phyloP scores from a whole-genome alignment of 768 basidiomycete genomes.

The Tricholoma terreum region DNA sequence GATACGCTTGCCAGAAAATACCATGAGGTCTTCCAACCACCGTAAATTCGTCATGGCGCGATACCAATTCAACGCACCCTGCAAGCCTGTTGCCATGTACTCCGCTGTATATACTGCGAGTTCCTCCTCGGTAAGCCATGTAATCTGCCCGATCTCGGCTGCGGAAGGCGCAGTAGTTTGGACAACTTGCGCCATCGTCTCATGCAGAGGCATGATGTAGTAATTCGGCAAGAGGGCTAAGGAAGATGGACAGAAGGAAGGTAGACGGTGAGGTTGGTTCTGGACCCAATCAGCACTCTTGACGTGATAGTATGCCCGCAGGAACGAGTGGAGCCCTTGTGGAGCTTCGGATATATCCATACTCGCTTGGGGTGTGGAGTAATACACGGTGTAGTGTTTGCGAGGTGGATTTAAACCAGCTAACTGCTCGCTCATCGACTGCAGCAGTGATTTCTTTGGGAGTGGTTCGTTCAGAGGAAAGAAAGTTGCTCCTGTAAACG shows the following conservation, averaged over 20 bases:
- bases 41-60: constrained; percentile 36
- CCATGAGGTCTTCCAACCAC: constrained; percentile 37
- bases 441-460: constrained; percentile 11
- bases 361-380: constrained; percentile 44
- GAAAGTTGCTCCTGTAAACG: constrained; percentile 47
- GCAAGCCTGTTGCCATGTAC: constrained; percentile 54
- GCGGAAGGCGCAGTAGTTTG: constrained; percentile 30
- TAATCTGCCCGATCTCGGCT: constrained; percentile 23
- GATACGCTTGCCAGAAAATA: constrained; percentile 45
- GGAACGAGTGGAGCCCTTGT: constrained; percentile 42
- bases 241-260: constrained; percentile 27
- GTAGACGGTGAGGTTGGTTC: constrained; percentile 40
- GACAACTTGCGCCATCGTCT: constrained; percentile 52
- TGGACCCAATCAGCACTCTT: constrained; percentile 47
- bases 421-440: constrained; percentile 29
- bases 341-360: constrained; percentile 40
- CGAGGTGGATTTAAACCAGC: no score
- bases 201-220: constrained; percentile 57
- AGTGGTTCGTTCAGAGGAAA: constrained; percentile 19
- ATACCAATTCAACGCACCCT: constrained; percentile 62
- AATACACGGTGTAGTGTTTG: constrained; percentile 58
- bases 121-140: constrained; percentile 50
- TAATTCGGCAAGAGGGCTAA: constrained; percentile 50
- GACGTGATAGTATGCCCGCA: constrained; percentile 54
- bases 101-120: constrained; percentile 47